Conservation (phyloP, 2,329 filamentous ascomycete species). For the Myriosclerotinia curreyana region DNA sequence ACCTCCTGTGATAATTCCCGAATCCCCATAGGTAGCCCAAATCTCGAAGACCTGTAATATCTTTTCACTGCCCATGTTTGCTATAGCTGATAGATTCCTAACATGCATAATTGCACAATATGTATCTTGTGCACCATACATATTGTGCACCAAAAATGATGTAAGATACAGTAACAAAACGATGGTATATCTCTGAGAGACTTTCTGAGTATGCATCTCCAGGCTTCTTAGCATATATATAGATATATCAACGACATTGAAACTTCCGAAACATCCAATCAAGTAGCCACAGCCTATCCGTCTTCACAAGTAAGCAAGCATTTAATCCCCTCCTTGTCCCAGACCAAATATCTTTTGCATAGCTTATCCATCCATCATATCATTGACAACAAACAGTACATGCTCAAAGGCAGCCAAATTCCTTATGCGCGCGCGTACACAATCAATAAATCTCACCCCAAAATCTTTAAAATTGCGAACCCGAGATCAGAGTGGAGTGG, state of each 20-base stretch:
- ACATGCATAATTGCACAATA: too few relatives aligned
- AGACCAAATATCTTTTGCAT: neutral
- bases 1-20: slow-evolving; percentile 8
- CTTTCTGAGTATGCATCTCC: too few relatives aligned
- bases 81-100: too few relatives aligned
- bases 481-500: neutral
- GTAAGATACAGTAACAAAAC: neutral
- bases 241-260: neutral
- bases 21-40: slow-evolving; percentile 9
- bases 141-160: neutral
- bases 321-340: neutral
- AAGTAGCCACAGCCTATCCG: neutral
- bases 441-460: neutral
- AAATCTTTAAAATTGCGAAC: neutral
- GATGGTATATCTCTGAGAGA: too few relatives aligned
- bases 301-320: neutral
- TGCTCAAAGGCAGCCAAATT: neutral
- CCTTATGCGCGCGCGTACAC: neutral
- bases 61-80: neutral
- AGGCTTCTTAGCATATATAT: neutral
- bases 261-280: neutral
- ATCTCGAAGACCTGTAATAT: slow-evolving; percentile 9
- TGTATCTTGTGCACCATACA: neutral
- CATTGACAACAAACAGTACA: neutral
- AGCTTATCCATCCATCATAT: neutral